phyloP scores from a whole-genome alignment of 2,329 filamentous ascomycete genomes.

The Cordyceps pruinosa region DNA sequence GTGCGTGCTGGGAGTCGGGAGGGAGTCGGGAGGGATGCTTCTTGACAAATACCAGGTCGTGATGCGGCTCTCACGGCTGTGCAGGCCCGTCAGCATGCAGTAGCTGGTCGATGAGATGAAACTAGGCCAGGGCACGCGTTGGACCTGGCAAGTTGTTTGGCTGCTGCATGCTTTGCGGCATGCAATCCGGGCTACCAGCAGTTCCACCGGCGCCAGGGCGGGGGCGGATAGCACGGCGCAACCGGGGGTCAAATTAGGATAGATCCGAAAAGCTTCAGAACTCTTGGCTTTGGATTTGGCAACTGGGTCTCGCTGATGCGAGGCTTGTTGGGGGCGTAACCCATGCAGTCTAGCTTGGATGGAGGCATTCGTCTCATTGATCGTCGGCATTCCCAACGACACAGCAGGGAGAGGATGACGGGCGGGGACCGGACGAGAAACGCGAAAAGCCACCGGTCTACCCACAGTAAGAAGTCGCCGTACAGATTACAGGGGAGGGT shows the following conservation, averaged over 20 bases:
- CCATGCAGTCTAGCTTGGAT: not conserved
- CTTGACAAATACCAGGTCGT: not conserved
- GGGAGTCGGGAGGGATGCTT: not conserved
- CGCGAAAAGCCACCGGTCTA: not conserved
- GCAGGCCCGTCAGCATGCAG: not conserved
- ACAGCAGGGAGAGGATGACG: not conserved
- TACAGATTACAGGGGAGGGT: not conserved
- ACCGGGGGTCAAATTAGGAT: not conserved
- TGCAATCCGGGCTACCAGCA: not conserved
- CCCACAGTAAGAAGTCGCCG: not conserved
- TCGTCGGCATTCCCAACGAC: not conserved
- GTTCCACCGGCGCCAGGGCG: too few species aligned
- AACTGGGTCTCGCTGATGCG: not conserved
- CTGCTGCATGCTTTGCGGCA: not conserved
- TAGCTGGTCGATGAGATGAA: not conserved
- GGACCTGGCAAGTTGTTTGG: not conserved
- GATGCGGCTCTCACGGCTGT: not conserved
- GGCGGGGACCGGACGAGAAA: not conserved
- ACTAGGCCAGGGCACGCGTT: not conserved
- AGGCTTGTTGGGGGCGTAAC: not conserved
- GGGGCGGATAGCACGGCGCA: not conserved
- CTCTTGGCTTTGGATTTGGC: not conserved
- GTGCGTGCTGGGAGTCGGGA: not conserved
- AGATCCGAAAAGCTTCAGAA: not conserved
- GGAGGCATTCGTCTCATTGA: not conserved